Base-by-base conservation (phyloP, 306 rosid species). In the barrel medic (Medicago truncatula) region DNA sequence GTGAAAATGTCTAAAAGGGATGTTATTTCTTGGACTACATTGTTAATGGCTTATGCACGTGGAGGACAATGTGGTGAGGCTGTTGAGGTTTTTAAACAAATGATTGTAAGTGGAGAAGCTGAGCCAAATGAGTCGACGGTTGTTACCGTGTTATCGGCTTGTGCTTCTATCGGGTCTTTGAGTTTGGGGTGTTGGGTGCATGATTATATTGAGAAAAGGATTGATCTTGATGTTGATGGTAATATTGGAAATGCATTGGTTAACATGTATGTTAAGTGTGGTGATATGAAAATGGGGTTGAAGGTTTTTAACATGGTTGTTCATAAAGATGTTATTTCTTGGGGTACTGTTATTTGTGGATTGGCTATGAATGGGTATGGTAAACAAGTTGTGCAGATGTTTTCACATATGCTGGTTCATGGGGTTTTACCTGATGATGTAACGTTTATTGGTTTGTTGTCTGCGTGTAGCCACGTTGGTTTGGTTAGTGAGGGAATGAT, bases 211-310 rank as follows among this genome's bases (percentile, higher is more conserved):
- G 84, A 64, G 7, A 8, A 70, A 14, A 83, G 79, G 67, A 28
- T 53, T 57, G 88, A 89, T 77, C 80, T 89, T 72, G 52, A 7
- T 9, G 46, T 78, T 14, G 87, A 79, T 46, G 87, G 84, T 3
- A 90, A 73, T 46, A 76, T 91, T 59, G 96, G 90, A 47, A 93
- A 89, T 78, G 96, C 97, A 0, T 85, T 93, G 78, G 77, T 93
- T 59, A 93, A 91, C 85, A 87, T 89, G 98, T 89, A 89, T 76
- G 91, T 76, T 11, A 93, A 91, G 74, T 89, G 87, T 74, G 93
- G 96, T 4, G 63, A 82, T 70, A 73, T 86, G 67, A 63, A 73
- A 67, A 76, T 36, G 87, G 97, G 89, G 12, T 18, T 86, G 53
- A 76, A 18, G 23, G 80, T 87, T 67, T 89, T 93, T 56, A 67